Evolutionary conservation across 805 yeast genomes (phyloP), one percentile per base, ranked within the genome.

Genomic region (Teunomyces aglyptinius): DNA sequence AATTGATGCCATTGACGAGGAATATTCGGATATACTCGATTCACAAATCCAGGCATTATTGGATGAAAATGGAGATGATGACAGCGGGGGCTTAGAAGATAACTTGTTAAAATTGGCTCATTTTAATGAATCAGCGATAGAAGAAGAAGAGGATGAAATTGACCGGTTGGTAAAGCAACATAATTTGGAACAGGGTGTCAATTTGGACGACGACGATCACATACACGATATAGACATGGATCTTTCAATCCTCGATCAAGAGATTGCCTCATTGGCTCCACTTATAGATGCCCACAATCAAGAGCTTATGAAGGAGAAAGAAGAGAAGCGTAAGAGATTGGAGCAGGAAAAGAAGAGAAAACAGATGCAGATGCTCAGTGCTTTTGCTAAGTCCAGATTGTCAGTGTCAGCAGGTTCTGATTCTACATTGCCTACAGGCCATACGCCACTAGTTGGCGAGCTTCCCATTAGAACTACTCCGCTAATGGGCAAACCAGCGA

Each of bases 201-300:
- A 46, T 2, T 44, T 65, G 15, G 66, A 60, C 40, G 64, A 59
- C 20, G 49, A 53, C 6, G 49, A 41, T 1, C 32, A 42, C 12
- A 26, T 40, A 6, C 47, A 46, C 15, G 57, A 50, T 29, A 39
- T 57, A n/a, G 70, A 61, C 34, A 54, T 63, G 54, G 67, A 61
- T 44, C 52, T 68, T 41, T 53, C 62, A 13, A 60, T 58, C 5
- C 60, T 71, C 31, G 75, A 72, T 44, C 72, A 67, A 46, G 76
- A 71, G 49, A 64, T 72, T 18, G 73, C 73, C 12, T 59, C 68
- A 32, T 58, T 71, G 43, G 70, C 67, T 5, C 75, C 75, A 10
- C 59, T 70, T 44, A 65, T 70, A 26, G 66, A 65, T 51, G 71
- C 67, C 3, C 70, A 68, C 44, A 59, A 64, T 48, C 64, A 65